Conservation (phyloP, 2,329 filamentous ascomycete genomes). For the Penicillium sp. region DNA sequence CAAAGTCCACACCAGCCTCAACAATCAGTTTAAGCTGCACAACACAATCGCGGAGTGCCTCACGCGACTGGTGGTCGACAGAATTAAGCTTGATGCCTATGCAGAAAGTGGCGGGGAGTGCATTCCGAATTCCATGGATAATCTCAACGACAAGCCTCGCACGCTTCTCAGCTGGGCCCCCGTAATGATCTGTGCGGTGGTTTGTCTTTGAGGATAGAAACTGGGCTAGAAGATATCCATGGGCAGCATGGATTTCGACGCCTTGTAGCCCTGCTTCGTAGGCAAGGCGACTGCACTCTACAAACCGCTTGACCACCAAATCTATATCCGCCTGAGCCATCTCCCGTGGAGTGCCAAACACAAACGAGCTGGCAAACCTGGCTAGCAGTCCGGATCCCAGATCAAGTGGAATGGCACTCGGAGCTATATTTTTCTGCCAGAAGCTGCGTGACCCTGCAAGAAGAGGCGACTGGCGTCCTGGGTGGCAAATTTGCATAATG, state of each 20-base stretch:
- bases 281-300: conserved; percentile 49
- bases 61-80: conserved; percentile 39
- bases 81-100: conserved; percentile 52
- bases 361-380: conserved; percentile 23
- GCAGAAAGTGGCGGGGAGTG: conserved; percentile 41
- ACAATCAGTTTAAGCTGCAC: conserved; percentile 51
- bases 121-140: conserved; percentile 38
- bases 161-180: conserved; percentile 44
- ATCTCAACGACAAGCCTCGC: conserved; percentile 45
- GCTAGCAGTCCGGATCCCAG: conserved; percentile 38
- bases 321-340: conserved; percentile 55
- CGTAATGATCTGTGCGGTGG: conserved; percentile 46
- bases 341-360: conserved; percentile 51
- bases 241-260: conserved; percentile 51
- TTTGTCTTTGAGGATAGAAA: conserved; percentile 43
- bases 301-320: conserved; percentile 51
- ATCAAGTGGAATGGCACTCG: conserved; percentile 37
- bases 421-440: conserved; percentile 31
- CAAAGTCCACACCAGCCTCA: conserved; percentile 53
- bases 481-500: conserved; percentile 45
- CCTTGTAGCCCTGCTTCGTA: conserved; percentile 52
- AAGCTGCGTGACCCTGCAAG: conserved; percentile 33
- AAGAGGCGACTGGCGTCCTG: conserved; percentile 42
- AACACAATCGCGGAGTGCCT: conserved; percentile 47
- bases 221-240: conserved; percentile 47